These are phyloP conservation scores for Nadsonia fulvescens DNA, from an alignment of 805 yeast genomes.

Conservation along the genomic window DNA sequence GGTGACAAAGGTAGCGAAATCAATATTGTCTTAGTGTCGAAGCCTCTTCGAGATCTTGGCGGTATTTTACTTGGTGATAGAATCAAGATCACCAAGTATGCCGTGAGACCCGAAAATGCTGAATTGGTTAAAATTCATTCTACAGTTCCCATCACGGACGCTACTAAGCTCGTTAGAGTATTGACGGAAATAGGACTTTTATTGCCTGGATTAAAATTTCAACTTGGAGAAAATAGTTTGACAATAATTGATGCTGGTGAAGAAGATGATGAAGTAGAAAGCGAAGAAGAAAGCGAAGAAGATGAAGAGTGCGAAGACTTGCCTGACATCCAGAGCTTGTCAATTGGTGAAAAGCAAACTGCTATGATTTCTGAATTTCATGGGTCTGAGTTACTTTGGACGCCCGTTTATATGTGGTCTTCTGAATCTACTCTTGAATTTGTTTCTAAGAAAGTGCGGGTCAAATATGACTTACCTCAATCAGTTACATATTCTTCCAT, in stretches of 20 bases:
- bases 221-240: constrained; percentile 28
- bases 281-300: constrained; percentile 15
- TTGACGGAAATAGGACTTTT: constrained; percentile 17
- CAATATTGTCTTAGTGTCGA: constrained; percentile 14
- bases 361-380: constrained; percentile 7
- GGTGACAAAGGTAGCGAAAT: constrained; percentile 8
- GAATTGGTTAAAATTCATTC: constrained; percentile 21
- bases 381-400: too few relatives aligned
- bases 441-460: constrained; percentile 6
- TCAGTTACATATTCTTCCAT: constrained; percentile 30
- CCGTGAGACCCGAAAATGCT: constrained; percentile 31
- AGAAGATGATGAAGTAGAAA: constrained; percentile 24
- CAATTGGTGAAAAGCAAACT: constrained; percentile 19
- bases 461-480: constrained; percentile 8
- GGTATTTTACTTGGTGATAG: constrained; percentile 34
- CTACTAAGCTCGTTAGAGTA: constrained; percentile 8
- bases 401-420: constrained; percentile 1
- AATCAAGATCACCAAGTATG: constrained; percentile 27
- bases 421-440: constrained; percentile 5
- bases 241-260: constrained; percentile 33
- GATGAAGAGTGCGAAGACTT: constrained; percentile 11
- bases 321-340: constrained; percentile 33
- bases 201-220: constrained; percentile 23
- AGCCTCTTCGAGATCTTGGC: constrained; percentile 22
- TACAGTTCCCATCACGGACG: constrained; percentile 9